Evolutionary conservation across 75 land plant species (phyloP).

Genomic region (Cupressus sempervirens): DNA sequence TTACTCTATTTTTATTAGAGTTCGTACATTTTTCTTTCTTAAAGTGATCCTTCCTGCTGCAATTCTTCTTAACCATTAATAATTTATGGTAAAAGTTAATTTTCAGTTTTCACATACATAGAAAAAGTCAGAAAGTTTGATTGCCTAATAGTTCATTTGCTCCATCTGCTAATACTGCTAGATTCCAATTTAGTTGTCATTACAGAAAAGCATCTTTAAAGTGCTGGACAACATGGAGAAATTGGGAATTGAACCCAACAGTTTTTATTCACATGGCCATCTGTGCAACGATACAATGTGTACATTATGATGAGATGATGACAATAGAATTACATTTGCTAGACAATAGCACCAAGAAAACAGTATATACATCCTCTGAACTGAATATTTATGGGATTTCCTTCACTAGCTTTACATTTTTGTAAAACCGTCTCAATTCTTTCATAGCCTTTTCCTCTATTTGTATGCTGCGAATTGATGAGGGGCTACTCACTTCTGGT

Average conservation of each 20-base stretch:
- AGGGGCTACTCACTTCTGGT: conserved; percentile 75
- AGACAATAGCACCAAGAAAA: not conserved
- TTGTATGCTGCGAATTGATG: conserved; percentile 89
- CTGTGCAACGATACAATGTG: not conserved
- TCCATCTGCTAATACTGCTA: not conserved
- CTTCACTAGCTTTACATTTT: conserved; percentile 73
- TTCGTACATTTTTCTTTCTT: no score
- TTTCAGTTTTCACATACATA: not conserved
- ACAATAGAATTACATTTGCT: not conserved
- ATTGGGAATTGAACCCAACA: not conserved
- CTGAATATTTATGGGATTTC: not conserved
- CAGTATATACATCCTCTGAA: not conserved
- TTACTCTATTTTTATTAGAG: not conserved
- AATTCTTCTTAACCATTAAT: not conserved
- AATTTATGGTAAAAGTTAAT: not conserved
- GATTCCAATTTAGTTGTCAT: not conserved
- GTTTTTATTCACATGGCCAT: not conserved
- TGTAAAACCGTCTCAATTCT: conserved; percentile 89
- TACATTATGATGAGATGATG: not conserved
- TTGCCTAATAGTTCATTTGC: not conserved
- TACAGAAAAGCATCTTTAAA: not conserved
- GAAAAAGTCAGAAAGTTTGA: not conserved
- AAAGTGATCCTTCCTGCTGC: not conserved
- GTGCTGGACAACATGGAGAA: not conserved
- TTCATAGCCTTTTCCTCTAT: conserved; percentile 98